phyloP scores from a whole-genome alignment of 2,329 filamentous ascomycete genomes.

The Diplodia sapinea region DNA sequence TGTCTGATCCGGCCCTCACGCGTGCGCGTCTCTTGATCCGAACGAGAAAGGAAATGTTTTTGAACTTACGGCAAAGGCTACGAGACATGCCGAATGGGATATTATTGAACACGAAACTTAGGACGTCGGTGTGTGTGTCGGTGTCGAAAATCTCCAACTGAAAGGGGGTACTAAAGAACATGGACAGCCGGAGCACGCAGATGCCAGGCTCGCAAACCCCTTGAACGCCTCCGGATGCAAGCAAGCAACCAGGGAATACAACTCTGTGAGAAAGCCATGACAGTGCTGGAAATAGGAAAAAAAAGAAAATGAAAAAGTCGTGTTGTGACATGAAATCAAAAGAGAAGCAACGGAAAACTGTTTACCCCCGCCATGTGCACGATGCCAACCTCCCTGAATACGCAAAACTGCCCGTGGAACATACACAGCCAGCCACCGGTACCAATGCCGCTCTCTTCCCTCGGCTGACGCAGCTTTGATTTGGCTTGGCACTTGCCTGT shows the following conservation, averaged over 20 bases:
- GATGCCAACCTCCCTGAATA: conserved; percentile 12
- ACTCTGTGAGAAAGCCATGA: conserved; percentile 29
- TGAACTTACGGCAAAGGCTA: conserved; percentile 13
- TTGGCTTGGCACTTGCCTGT: not conserved
- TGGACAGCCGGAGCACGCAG: conserved; percentile 26
- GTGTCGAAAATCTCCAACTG: conserved; percentile 9
- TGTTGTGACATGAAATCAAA: conserved; percentile 31
- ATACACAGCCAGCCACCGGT: conserved; percentile 11
- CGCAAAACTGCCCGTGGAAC: not conserved
- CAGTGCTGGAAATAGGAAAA: conserved; percentile 24
- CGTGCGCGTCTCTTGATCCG: conserved; percentile 13
- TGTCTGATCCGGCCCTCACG: conserved; percentile 10
- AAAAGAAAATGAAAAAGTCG: conserved; percentile 22
- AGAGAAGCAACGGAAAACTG: conserved; percentile 16
- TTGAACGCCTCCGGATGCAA: conserved; percentile 29
- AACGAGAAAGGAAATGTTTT: conserved; percentile 18
- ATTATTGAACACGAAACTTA: conserved; percentile 29
- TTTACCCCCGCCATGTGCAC: conserved; percentile 25
- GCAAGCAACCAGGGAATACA: conserved; percentile 28
- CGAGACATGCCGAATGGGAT: conserved; percentile 14
- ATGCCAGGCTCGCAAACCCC: conserved; percentile 27
- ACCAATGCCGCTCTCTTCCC: not conserved
- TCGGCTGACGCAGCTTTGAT: conserved; percentile 3
- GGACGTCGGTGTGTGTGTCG: conserved; percentile 8
- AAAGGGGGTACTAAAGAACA: conserved; percentile 19